Base-by-base conservation (phyloP, 2,329 filamentous ascomycete species). In the Xylariaceae sp. region DNA sequence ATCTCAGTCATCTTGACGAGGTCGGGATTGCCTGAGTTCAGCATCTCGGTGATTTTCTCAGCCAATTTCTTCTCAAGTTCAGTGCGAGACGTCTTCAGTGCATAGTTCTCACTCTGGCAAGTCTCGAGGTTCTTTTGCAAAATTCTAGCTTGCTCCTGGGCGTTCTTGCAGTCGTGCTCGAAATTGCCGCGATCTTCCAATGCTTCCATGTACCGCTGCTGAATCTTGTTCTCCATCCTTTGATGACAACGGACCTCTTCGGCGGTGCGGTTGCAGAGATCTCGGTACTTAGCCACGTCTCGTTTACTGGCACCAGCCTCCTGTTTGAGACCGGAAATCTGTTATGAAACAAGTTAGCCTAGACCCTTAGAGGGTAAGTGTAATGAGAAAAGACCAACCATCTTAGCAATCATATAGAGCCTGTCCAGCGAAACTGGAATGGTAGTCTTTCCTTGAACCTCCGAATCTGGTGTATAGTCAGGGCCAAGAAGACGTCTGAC, bases 141-240 rank as follows among this genome's bases (percentile, higher is more conserved):
- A 4, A 58, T 54, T 1, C 65, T 65, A 0, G 68, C 62, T 35
- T 74, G 68, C 23, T 64, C 58, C 23, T 58, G 48, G 2, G 65
- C 66, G 4, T 54, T 58, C 32, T 68, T 62, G 40, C 70, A 70
- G 23, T 79, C 67, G 17, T 61, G 66, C 53, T 80, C 70, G 33
- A 74, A 64, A 38, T 48, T 54, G 40, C 53, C 53, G 29, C 52
- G 56, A 41, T 60, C 60, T 44, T 56, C 44, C 21, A 61, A 45
- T 3, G 79, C 76, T 12, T 66, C 66, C 52, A 75, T 71, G 46
- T 73, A 74, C 35, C 68, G 69, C 6, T 64, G 59, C 40, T 79
- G 72, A 4, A 79, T 69, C 5, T 63, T 61, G 19, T 65, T 64
- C 2, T 73, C 59, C 2, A 74, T 74, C 19, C 63, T 64, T 39